Evolutionary conservation across 176 grass and related monocot species (phyloP), one percentile per base, ranked within the genome.

Genomic region (Tillandsia leiboldiana): DNA sequence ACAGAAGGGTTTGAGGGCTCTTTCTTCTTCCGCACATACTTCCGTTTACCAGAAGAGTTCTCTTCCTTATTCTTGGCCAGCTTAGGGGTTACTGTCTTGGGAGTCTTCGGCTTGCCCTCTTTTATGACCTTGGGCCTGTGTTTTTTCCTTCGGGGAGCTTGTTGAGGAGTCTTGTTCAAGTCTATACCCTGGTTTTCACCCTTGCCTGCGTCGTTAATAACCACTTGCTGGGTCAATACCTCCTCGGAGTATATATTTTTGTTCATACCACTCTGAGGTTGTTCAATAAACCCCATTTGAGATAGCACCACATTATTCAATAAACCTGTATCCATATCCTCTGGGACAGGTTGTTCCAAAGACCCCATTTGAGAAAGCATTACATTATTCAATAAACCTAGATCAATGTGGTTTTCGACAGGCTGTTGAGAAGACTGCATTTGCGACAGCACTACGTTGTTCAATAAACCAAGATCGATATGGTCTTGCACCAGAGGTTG

Each of bases 91-190:
- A 54, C 15, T 22, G 63, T 73, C 48, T 91, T 83, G 5, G 82
- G 73, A 77, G 81, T 85, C 51, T 53, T 85, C 63, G 75, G 72
- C 67, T 87, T 81, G 69, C 73, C 75, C 78, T 90, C 83, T 77
- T 57, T 80, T 48, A 88, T 63, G 66, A 96, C 87, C 74, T 96
- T 96, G n/a, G 91, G 91, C 70, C 87, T 87, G n/a, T 83, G 83
- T 50, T 83, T 96, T 73, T 73, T 88, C 65, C 82, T 83, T 73
- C 80, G 90, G 33, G 73, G 68, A 47, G 87, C 91, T 48, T 90
- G 77, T 70, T 73, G 76, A n/a, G 74, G 70, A 56, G 78, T 91
- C 63, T 67, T 83, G 63, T 83, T 96, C 51, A 73, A 64, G 27
- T 85, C 87, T 78, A 76, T 81, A 66, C 67, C 73, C 73, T 90